Evolutionary conservation across 2,329 filamentous ascomycete genomes (phyloP).

Genomic region (Fusarium phyllophilum): DNA sequence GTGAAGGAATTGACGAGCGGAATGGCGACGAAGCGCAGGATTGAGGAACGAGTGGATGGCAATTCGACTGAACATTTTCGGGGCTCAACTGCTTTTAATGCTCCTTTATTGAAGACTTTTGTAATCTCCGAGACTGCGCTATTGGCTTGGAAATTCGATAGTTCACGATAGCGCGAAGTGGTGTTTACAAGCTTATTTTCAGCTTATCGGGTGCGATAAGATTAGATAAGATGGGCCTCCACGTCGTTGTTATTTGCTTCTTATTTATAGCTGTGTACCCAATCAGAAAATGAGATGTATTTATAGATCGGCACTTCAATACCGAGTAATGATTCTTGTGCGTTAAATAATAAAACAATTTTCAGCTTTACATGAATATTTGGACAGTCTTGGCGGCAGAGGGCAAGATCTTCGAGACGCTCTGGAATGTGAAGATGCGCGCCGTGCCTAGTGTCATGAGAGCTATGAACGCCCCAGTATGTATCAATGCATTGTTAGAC

Average conservation of each 20-base stretch:
- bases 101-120: neutral
- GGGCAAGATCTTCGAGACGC: neutral
- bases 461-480: fast-evolving
- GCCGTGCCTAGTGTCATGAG: neutral
- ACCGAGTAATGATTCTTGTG: neutral
- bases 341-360: too few species aligned
- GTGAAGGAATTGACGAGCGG: neutral
- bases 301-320: neutral
- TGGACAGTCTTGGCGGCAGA: too few species aligned
- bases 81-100: fast-evolving
- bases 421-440: neutral
- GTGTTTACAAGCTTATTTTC: neutral
- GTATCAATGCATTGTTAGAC: neutral
- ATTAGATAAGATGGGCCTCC: neutral
- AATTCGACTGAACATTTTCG: fast-evolving
- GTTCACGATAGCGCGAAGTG: neutral
- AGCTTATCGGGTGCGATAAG: neutral
- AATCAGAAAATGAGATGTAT: neutral
- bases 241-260: neutral
- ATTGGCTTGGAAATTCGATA: neutral
- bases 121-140: neutral
- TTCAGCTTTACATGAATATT: neutral
- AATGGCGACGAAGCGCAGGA: neutral
- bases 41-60: neutral
- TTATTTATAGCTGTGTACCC: fast-evolving